phyloP scores from a whole-genome alignment of 306 rosid genomes.

The barrel medic (Medicago truncatula) region MtrunA17r5.0-ANR NC_053042.1:32404501-32405000 shows the following conservation, averaged over 20 bases:
- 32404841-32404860: not conserved
- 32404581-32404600: slow-evolving; percentile 56
- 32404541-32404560: slow-evolving; percentile 53
- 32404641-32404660: slow-evolving; percentile 55
- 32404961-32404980: not conserved
- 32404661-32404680: slow-evolving; percentile 67
- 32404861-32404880: not conserved
- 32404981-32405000: not conserved
- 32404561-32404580: slow-evolving; percentile 65
- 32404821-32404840: not conserved
- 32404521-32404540: slow-evolving; percentile 68
- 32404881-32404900: not conserved
- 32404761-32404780: slow-evolving; percentile 24
- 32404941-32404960: not conserved
- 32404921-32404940: not conserved
- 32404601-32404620: slow-evolving; percentile 52
- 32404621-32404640: slow-evolving; percentile 60
- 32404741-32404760: slow-evolving; percentile 51
- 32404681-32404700: slow-evolving; percentile 60
- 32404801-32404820: not conserved
- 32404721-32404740: slow-evolving; percentile 49
- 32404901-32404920: not conserved
- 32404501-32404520: slow-evolving; percentile 50
- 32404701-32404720: slow-evolving; percentile 65
- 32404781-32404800: slow-evolving; percentile 10